phyloP scores from a whole-genome alignment of 164 flowering plant genomes.

The Berberis thunbergii region DNA sequence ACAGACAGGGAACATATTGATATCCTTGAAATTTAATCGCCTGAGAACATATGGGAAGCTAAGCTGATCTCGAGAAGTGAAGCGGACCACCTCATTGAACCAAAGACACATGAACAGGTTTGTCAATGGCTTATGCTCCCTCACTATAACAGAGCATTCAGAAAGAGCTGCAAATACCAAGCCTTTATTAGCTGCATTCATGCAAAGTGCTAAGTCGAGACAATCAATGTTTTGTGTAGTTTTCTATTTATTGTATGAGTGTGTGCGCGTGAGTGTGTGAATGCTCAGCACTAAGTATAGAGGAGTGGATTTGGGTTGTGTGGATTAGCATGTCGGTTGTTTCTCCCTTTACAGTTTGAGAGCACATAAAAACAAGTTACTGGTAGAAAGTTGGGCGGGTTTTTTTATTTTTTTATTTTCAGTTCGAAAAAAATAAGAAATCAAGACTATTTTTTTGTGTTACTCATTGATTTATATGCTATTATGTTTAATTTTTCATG shows the following conservation, averaged over 20 bases:
- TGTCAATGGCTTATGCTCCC: conserved; percentile 71
- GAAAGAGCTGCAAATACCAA: conserved; percentile 65
- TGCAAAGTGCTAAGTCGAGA: not conserved
- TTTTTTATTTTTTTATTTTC: too few species aligned
- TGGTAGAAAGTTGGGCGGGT: too few species aligned
- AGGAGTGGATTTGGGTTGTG: too few species aligned
- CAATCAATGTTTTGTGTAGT: not conserved
- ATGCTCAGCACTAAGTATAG: too few species aligned
- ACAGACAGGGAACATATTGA: conserved; percentile 89
- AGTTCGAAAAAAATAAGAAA: too few species aligned
- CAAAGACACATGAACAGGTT: conserved; percentile 91
- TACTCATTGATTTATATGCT: too few species aligned
- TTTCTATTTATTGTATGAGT: not conserved
- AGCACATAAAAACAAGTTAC: too few species aligned
- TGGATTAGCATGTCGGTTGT: too few species aligned
- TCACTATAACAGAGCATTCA: conserved; percentile 89
- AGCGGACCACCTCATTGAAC: conserved; percentile 95
- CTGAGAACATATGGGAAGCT: conserved; percentile 92
- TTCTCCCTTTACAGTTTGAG: too few species aligned
- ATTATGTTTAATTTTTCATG: too few species aligned
- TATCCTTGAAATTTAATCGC: conserved; percentile 53
- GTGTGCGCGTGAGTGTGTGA: not conserved
- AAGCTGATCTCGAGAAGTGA: conserved; percentile 92
- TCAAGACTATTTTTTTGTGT: too few species aligned
- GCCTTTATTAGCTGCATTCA: not conserved